Conservation (phyloP, 352 stramenopile species). For the Phytophthora sp. region DNA sequence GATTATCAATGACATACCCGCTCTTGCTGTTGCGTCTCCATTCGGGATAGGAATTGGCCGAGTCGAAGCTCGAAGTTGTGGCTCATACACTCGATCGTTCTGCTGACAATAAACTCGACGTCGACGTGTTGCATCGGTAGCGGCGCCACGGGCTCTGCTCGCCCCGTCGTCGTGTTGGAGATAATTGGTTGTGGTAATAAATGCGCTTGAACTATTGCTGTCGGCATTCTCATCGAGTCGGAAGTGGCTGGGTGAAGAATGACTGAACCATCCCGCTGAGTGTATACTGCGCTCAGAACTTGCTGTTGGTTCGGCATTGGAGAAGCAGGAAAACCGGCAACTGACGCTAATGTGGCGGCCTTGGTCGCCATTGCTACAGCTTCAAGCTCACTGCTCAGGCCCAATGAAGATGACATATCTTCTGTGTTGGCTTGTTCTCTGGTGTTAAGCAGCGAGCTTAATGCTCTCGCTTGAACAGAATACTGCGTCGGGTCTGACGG, state of each 20-base stretch:
- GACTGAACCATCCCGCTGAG: constrained; percentile 9
- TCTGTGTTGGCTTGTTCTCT: not conserved
- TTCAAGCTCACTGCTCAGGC: constrained; percentile 24
- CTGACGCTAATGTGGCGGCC: constrained; percentile 26
- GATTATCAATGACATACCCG: constrained; percentile 32
- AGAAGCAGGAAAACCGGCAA: constrained; percentile 10
- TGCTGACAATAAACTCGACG: constrained; percentile 70
- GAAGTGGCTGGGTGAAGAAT: constrained; percentile 11
- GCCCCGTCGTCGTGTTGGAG: constrained; percentile 2
- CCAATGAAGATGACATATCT: no score
- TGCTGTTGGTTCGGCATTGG: constrained; percentile 6
- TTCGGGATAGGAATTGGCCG: constrained; percentile 54
- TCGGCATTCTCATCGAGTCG: constrained; percentile 7
- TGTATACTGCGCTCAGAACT: not conserved
- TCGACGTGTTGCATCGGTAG: constrained; percentile 48
- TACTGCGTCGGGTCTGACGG: not conserved
- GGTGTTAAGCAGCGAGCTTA: not conserved
- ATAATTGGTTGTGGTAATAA: constrained; percentile 9
- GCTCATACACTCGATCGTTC: constrained; percentile 73
- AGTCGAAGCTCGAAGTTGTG: constrained; percentile 70
- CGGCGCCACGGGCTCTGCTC: constrained; percentile 5
- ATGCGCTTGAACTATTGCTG: constrained; percentile 22
- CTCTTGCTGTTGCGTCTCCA: constrained; percentile 70
- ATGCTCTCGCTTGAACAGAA: not conserved
- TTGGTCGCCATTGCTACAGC: constrained; percentile 28